These are phyloP conservation scores for Chaetoceros tenuissimus DNA, from an alignment of 108 stramenopile species.

Conservation along the genomic window DNA sequence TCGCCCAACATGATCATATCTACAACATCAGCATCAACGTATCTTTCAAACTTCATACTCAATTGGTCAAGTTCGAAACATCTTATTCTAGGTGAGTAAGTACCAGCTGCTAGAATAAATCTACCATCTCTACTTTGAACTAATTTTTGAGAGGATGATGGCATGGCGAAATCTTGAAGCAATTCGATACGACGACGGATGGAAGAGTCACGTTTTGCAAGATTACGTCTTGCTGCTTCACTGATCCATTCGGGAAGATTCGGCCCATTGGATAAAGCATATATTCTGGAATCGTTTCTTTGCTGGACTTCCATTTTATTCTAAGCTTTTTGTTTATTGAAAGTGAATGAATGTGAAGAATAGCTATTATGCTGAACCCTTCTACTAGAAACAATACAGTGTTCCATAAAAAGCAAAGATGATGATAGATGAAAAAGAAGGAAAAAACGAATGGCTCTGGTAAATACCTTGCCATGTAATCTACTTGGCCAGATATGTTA, in stretches of 20 bases:
- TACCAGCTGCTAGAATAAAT: constrained; percentile 87
- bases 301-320: constrained; percentile 92
- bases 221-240: constrained; percentile 83
- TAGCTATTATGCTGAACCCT: too few species aligned
- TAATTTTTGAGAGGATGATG: constrained; percentile 70
- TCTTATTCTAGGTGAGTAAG: constrained; percentile 91
- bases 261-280: constrained; percentile 83
- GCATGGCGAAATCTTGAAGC: constrained; percentile 98
- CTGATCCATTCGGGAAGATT: constrained; percentile 95
- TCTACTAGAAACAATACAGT: too few species aligned
- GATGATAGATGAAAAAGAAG: too few species aligned
- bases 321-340: too few species aligned
- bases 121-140: constrained; percentile 82
- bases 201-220: constrained; percentile 83
- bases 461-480: too few species aligned
- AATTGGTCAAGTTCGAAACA: constrained; percentile 93
- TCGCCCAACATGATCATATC: constrained; percentile 80
- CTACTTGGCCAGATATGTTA: too few species aligned
- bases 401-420: too few species aligned
- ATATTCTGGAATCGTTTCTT: constrained; percentile 79
- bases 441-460: too few species aligned
- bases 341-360: too few species aligned
- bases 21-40: constrained; percentile 88
- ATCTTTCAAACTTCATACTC: constrained; percentile 98
- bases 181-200: constrained; percentile 92